A percentile compares a stretch with the other conserved stretches of the same genome.
These are phyloP conservation scores for Fomitopsis pulvina DNA, from an alignment of 768 basidiomycete genomes.

Conservation along the genomic window DNA sequence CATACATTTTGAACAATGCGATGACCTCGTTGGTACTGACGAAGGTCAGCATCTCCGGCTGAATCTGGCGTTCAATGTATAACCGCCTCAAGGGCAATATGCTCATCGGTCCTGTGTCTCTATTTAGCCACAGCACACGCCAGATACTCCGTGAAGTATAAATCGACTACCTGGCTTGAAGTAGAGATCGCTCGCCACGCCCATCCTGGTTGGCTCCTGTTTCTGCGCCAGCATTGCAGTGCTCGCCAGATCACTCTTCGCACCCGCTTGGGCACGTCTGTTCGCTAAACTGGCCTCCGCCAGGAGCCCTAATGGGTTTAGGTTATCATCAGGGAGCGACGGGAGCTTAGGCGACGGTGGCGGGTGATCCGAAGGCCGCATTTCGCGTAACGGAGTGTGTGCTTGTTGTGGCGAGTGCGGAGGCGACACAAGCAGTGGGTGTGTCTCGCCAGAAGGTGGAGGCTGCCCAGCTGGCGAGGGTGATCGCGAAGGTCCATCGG, in stretches of 20 bases:
- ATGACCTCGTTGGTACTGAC: conserved; percentile 86
- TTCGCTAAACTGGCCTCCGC: conserved; percentile 86
- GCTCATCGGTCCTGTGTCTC: conserved; percentile 69
- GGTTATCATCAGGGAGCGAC: conserved; percentile 82
- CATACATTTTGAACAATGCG: conserved; percentile 84
- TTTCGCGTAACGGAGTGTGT: conserved; percentile 32
- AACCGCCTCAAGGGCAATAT: conserved; percentile 76
- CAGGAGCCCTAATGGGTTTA: conserved; percentile 89
- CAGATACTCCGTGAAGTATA: not conserved
- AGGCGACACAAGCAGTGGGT: conserved; percentile 43
- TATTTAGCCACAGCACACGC: not conserved
- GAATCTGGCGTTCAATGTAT: conserved; percentile 83
- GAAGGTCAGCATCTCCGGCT: conserved; percentile 91
- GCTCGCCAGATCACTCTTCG: conserved; percentile 10
- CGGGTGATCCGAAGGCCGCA: conserved; percentile 4
- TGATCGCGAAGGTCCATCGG: conserved; percentile 77
- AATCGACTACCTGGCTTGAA: conserved; percentile 75
- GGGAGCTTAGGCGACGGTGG: conserved; percentile 81
- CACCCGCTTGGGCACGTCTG: conserved; percentile 47
- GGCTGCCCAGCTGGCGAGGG: conserved; percentile 60
- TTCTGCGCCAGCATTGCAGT: conserved; percentile 5
- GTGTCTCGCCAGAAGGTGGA: conserved; percentile 31
- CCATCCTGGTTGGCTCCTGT: conserved; percentile 37
- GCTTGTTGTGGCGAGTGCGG: conserved; percentile 34
- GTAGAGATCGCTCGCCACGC: conserved; percentile 82